A percentile compares a stretch with the other conserved stretches of the same genome.
phyloP scores from a whole-genome alignment of 192 early-diverging fungal genomes.

The Coemansia interrupta region DNA sequence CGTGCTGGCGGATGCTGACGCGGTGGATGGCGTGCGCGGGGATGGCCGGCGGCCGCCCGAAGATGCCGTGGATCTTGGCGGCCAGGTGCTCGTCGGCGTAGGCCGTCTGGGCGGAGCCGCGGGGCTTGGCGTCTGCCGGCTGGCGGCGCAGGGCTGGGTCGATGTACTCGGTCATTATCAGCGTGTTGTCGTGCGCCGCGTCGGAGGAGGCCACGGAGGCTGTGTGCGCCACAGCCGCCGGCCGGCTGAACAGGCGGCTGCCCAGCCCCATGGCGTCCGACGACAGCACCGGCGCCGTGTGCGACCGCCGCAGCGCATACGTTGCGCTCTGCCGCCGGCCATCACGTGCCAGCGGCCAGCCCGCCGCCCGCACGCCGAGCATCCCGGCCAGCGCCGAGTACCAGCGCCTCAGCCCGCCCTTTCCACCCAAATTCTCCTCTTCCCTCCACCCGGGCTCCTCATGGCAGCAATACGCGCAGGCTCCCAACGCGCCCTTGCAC shows the following conservation, averaged over 20 bases:
- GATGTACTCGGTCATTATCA: slow-evolving; percentile 1
- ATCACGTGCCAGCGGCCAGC: background rate
- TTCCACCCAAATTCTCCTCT: background rate
- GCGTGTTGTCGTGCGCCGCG: slow-evolving; percentile 1
- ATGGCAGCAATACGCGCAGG: background rate
- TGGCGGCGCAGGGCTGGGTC: background rate
- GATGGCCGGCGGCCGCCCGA: slow-evolving; percentile 2
- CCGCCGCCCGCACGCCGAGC: background rate
- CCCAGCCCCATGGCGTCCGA: slow-evolving; percentile 19
- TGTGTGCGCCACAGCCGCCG: background rate
- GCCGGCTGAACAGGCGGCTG: slow-evolving; percentile 22
- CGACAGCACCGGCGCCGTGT: slow-evolving; percentile 27
- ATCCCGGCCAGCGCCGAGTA: slow-evolving; percentile 26
- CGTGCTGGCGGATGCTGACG: slow-evolving; percentile 14
- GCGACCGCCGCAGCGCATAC: slow-evolving; percentile 24
- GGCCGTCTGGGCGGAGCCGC: no score
- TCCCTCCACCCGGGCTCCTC: background rate
- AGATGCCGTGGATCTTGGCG: slow-evolving; percentile 18
- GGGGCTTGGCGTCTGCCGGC: background rate
- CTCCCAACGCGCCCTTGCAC: background rate
- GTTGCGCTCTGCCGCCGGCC: background rate
- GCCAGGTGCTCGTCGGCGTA: background rate
- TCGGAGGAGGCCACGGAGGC: slow-evolving; percentile 2
- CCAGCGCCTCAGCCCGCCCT: slow-evolving; percentile 12
- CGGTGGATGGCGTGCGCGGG: slow-evolving; percentile 10